phyloP scores from a whole-genome alignment of 2,329 filamentous ascomycete species.

The Epichloe hybrida region DNA sequence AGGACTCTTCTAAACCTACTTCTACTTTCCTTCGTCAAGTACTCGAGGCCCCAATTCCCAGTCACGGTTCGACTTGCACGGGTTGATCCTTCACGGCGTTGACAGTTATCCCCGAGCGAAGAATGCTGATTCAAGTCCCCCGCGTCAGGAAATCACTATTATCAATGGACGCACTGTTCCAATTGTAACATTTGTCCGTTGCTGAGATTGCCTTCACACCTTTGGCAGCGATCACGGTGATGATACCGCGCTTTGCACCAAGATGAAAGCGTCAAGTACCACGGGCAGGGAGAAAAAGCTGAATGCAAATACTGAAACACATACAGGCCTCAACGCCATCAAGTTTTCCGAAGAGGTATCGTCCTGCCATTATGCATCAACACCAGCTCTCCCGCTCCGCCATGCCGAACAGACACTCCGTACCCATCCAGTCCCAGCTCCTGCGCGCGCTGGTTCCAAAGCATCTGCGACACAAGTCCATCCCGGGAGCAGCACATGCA shows the following conservation, averaged over 20 bases:
- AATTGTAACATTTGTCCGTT: neutral
- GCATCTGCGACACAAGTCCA: constrained; percentile 50
- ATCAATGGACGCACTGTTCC: neutral
- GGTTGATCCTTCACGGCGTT: too few relatives aligned
- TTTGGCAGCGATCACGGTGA: too few relatives aligned
- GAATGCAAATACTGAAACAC: neutral
- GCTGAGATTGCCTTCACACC: too few relatives aligned
- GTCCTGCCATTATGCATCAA: constrained; percentile 37
- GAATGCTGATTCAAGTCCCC: neutral
- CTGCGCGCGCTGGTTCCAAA: constrained; percentile 57
- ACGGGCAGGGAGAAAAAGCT: neutral
- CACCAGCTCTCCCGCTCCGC: constrained; percentile 23
- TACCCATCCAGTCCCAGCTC: constrained; percentile 48
- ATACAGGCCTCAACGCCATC: neutral
- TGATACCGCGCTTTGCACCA: too few relatives aligned
- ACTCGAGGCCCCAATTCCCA: neutral
- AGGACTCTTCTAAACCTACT: too few relatives aligned
- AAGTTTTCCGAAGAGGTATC: constrained; percentile 8
- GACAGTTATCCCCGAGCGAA: too few relatives aligned
- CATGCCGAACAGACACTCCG: constrained; percentile 34
- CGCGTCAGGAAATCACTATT: neutral
- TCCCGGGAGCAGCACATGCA: constrained; percentile 48
- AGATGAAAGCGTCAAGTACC: neutral
- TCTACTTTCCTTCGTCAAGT: too few relatives aligned
- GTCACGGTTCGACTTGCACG: neutral